A percentile compares a stretch with the other conserved stretches of the same genome.
Evolutionary conservation across 2,329 filamentous ascomycete genomes (phyloP).

Genomic region (Orbilia brochopaga): DNA sequence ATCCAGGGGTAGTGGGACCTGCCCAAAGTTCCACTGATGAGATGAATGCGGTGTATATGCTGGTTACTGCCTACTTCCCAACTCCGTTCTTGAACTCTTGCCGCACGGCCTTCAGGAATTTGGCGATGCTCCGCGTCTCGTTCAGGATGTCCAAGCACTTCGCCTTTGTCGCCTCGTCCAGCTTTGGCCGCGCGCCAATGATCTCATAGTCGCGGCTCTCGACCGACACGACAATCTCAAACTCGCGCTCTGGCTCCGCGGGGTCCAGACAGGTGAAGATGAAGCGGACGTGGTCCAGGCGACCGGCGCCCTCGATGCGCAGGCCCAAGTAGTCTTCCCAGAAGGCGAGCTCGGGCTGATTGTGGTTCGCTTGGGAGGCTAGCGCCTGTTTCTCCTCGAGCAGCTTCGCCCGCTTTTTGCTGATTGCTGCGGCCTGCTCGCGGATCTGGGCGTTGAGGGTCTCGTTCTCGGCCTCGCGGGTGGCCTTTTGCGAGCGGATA

Average conservation of each 20-base stretch:
- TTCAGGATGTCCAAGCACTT: constrained; percentile 79
- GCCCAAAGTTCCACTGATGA: no score
- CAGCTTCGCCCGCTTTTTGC: constrained; percentile 57
- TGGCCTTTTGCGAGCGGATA: constrained; percentile 67
- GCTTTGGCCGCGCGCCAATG: constrained; percentile 77
- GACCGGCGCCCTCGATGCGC: constrained; percentile 84
- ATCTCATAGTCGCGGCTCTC: constrained; percentile 84
- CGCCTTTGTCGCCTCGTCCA: constrained; percentile 79
- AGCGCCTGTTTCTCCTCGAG: constrained; percentile 68
- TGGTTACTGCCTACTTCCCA: constrained; percentile 58
- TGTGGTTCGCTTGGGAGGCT: constrained; percentile 83
- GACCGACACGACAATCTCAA: constrained; percentile 90
- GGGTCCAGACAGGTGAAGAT: constrained; percentile 86
- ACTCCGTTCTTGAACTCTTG: constrained; percentile 68
- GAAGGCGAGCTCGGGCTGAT: constrained; percentile 91
- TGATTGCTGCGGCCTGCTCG: constrained; percentile 73
- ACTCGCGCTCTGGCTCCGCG: constrained; percentile 84
- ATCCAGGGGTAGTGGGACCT: no score
- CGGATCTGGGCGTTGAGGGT: constrained; percentile 68
- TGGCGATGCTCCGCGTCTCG: constrained; percentile 74
- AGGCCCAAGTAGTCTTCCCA: constrained; percentile 92
- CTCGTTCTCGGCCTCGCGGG: constrained; percentile 66
- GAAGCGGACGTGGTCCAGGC: constrained; percentile 85
- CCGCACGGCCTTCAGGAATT: constrained; percentile 80
- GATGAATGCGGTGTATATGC: no score